Conservation (phyloP, 2,329 filamentous ascomycete genomes). For the Lasiodiplodia citricola region DNA sequence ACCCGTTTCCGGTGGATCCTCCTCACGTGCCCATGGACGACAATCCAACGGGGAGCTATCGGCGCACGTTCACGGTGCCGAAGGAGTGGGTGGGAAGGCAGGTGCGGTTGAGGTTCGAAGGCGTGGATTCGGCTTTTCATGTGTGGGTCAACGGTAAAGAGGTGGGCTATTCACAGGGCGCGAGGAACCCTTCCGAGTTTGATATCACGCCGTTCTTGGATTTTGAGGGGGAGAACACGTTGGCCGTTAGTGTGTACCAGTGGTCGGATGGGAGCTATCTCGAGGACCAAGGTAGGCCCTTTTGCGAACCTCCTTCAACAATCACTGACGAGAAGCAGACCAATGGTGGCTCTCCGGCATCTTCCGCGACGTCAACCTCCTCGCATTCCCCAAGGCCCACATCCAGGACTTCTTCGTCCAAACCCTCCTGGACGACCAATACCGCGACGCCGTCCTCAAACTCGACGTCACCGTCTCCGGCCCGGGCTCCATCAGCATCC, state of each 20-base stretch:
- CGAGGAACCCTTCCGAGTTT: slow-evolving; percentile 72
- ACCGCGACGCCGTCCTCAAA: slow-evolving; percentile 57
- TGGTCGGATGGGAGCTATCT: slow-evolving; percentile 73
- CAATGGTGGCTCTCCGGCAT: slow-evolving; percentile 73
- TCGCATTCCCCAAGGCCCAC: slow-evolving; percentile 59
- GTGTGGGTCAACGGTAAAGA: slow-evolving; percentile 69
- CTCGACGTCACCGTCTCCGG: slow-evolving; percentile 53
- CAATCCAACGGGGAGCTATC: slow-evolving; percentile 70
- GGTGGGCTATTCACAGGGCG: slow-evolving; percentile 72
- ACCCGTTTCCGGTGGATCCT: slow-evolving; percentile 68
- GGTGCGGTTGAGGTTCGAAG: slow-evolving; percentile 70
- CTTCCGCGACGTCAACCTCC: slow-evolving; percentile 69
- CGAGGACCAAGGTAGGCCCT: slow-evolving; percentile 60
- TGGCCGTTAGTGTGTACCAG: slow-evolving; percentile 72
- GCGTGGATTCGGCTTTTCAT: slow-evolving; percentile 74
- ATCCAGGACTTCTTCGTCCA: slow-evolving; percentile 66
- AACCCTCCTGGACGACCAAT: slow-evolving; percentile 58
- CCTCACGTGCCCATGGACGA: slow-evolving; percentile 64
- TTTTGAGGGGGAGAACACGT: slow-evolving; percentile 55
- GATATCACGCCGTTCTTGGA: slow-evolving; percentile 64
- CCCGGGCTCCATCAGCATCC: slow-evolving; percentile 49
- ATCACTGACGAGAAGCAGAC: slow-evolving; percentile 46
- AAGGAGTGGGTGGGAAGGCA: slow-evolving; percentile 57
- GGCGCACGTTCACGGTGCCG: slow-evolving; percentile 61
- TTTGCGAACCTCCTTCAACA: neutral